Percentiles rank a stretch among this genome's conserved stretches.
These are phyloP conservation scores for Apiospora arundinis DNA, from an alignment of 2,329 filamentous ascomycete species.

Conservation along the genomic window DNA sequence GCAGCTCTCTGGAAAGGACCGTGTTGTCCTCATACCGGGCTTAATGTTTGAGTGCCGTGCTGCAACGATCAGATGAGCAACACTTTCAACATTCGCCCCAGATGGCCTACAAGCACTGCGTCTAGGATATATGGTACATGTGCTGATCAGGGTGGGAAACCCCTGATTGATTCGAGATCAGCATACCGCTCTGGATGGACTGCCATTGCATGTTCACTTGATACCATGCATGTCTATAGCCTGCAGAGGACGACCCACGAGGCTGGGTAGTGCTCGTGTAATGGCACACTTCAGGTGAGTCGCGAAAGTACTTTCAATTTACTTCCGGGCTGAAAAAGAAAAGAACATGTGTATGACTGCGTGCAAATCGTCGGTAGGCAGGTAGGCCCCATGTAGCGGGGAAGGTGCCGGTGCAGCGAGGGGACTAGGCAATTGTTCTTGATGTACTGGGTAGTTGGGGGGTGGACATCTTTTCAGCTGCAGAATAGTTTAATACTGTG, in stretches of 20 bases:
- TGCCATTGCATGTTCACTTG: neutral
- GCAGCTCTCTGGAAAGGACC: neutral
- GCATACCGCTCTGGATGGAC: neutral
- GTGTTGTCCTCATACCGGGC: neutral
- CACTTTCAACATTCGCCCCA: neutral
- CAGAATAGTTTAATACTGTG: neutral
- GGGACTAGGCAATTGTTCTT: neutral
- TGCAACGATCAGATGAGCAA: slow-evolving; percentile 1
- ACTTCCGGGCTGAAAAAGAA: neutral
- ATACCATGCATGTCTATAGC: neutral
- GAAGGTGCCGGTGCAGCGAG: slow-evolving; percentile 1
- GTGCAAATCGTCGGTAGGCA: neutral
- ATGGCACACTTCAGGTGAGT: slow-evolving; percentile 5
- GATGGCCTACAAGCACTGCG: neutral
- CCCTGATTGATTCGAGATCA: neutral
- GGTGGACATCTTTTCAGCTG: neutral
- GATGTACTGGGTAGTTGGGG: neutral
- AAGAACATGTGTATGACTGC: neutral
- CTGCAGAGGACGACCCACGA: neutral
- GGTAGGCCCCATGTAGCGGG: slow-evolving; percentile 6
- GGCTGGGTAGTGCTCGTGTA: slow-evolving; percentile 7
- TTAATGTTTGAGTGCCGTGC: neutral
- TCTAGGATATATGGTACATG: neutral
- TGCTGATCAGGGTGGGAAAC: neutral
- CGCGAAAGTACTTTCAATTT: slow-evolving; percentile 4